Evolutionary conservation across 1,139 yeast genomes (phyloP), one percentile per base, ranked within the genome.

Genomic region (Candida neerlandica): DNA sequence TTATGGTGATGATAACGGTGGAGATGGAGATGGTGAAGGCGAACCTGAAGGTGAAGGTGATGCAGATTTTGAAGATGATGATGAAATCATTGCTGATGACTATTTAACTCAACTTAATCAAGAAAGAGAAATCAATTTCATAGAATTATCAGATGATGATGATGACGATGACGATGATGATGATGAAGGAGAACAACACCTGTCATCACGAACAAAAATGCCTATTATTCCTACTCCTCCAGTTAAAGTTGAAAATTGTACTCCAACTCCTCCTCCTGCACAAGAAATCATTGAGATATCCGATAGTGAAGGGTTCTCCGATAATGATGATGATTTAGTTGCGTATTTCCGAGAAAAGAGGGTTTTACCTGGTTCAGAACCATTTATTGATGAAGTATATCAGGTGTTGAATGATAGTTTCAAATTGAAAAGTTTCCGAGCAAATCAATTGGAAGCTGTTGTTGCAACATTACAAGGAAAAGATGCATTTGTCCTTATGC

Each of bases 401-500:
- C 64, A 67, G 1, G 78, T 82, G 10, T 72, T 94, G 41, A 76
- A 75, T 30, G 65, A 76, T 10, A 80, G 78, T 2, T 95, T 95
- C 65, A 80, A 83, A 41, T 66, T 95, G 40, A 68, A 74, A 7
- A 75, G 80, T 0, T 95, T 95, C 64, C 78, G 99, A 47, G 80
- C 85, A 2, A 89, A 94, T 63, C 99, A 95, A 63, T 70, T 85
- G 39, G 95, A 89, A 51, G 98, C 98, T 0, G 80, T 95, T 11
- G 83, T 86, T 58, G 85, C 96, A 0, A 86, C 97, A 0, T 70
- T 95, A 33, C 67, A 78, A 12, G 96, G 97, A 1, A 78, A 80
- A 45, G 99, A 95, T 65, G 96, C 89, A 0, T 90, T 95, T 70
- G 97, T 95, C 1, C 74, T 95, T 57, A 94, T 95, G 97, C 99